Conservation (phyloP, 2,329 filamentous ascomycete species). For the Phyllosticta citriasiana region DNA sequence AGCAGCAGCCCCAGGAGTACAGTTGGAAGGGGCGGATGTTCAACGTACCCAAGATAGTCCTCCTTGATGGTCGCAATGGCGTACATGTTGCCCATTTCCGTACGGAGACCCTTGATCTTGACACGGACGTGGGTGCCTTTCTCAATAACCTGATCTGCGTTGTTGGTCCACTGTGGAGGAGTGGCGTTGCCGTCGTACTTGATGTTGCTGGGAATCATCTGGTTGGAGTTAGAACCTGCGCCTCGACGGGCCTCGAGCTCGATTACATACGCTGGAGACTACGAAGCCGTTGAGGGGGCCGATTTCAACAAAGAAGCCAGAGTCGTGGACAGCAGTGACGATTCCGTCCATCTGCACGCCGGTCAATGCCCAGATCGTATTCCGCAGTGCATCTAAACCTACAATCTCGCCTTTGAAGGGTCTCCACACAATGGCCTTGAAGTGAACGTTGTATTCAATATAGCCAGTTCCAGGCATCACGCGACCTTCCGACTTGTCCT, state of each 20-base stretch:
- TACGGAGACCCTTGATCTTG: constrained; percentile 88
- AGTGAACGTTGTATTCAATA: constrained; percentile 89
- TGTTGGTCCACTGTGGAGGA: constrained; percentile 93
- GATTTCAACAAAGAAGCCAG: constrained; percentile 82
- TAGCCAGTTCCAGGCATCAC: constrained; percentile 86
- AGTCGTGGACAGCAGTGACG: constrained; percentile 80
- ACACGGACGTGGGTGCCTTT: constrained; percentile 86
- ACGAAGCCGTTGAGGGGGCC: constrained; percentile 72
- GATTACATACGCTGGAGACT: constrained; percentile 61
- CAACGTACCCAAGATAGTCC: constrained; percentile 20
- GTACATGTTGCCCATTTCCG: constrained; percentile 90
- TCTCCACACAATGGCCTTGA: constrained; percentile 93
- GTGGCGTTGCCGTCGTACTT: constrained; percentile 94
- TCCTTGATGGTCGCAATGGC: constrained; percentile 96
- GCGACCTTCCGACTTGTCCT: constrained; percentile 86
- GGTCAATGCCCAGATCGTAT: constrained; percentile 15
- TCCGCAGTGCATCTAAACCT: constrained; percentile 30
- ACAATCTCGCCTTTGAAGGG: constrained; percentile 98
- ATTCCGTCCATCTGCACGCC: constrained; percentile 73
- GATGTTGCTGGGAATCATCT: constrained; percentile 87
- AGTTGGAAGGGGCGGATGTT: neutral
- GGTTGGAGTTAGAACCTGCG: constrained; percentile 7
- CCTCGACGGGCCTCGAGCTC: neutral
- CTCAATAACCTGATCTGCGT: constrained; percentile 87
- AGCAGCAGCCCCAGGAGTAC: neutral